Evolutionary conservation across 2,329 filamentous ascomycete species (phyloP).

Genomic region (Exophiala sp.): DNA sequence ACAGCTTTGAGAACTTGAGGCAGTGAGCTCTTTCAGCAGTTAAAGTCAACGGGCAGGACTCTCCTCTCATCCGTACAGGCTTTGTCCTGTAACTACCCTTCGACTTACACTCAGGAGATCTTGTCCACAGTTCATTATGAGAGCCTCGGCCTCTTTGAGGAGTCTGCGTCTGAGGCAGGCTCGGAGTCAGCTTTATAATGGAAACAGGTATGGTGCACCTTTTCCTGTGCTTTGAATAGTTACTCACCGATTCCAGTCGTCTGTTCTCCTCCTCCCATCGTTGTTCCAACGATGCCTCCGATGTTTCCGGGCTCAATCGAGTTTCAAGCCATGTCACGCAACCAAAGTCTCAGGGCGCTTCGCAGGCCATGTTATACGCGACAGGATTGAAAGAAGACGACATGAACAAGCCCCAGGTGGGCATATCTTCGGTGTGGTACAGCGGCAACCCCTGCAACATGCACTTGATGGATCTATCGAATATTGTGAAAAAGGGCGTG

Average conservation of each 20-base stretch:
- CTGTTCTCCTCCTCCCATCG: slow-evolving; percentile 16
- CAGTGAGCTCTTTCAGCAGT: not conserved
- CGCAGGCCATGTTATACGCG: slow-evolving; percentile 97
- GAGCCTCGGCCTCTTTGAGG: slow-evolving; percentile 17
- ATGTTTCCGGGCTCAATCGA: slow-evolving; percentile 60
- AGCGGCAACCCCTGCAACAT: slow-evolving; percentile 98
- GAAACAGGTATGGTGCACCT: slow-evolving; percentile 5
- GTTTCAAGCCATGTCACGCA: slow-evolving; percentile 82
- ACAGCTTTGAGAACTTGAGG: not conserved
- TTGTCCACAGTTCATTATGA: slow-evolving; percentile 12
- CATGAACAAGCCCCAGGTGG: slow-evolving; percentile 94
- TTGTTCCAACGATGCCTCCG: slow-evolving; percentile 10
- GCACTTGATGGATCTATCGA: slow-evolving; percentile 87
- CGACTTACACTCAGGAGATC: too few species aligned
- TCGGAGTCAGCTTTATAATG: slow-evolving; percentile 4
- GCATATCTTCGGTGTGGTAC: slow-evolving; percentile 97
- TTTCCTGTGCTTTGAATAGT: not conserved
- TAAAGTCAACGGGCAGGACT: too few species aligned
- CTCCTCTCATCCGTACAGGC: not conserved
- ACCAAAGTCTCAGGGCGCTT: slow-evolving; percentile 95
- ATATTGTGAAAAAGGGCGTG: slow-evolving; percentile 67
- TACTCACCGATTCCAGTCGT: slow-evolving; percentile 7
- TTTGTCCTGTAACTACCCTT: not conserved
- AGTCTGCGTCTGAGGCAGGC: slow-evolving; percentile 21
- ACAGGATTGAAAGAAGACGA: slow-evolving; percentile 80